Conservation (phyloP, 176 grass and related monocot species). For the Ensete glaucum region DNA sequence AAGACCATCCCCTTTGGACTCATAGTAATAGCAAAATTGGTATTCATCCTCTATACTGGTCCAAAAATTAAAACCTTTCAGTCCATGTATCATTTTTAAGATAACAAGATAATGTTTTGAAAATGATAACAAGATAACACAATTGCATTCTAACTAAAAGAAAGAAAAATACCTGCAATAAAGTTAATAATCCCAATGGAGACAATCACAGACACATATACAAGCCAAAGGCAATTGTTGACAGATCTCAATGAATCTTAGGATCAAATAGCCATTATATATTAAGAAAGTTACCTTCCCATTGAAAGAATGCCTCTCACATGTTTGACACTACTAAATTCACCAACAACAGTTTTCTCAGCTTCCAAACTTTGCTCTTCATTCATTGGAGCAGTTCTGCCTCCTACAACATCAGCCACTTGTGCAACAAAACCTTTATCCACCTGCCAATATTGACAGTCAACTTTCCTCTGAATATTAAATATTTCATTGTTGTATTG, state of each 20-base stretch:
- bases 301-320: slow-evolving; percentile 92
- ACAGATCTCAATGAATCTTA: background rate
- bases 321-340: slow-evolving; percentile 96
- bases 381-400: slow-evolving; percentile 80
- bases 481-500: background rate
- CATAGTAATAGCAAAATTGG: background rate
- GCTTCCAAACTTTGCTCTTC: slow-evolving; percentile 53
- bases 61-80: background rate
- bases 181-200: background rate
- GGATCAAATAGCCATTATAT: background rate
- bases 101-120: background rate
- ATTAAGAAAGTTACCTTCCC: slow-evolving; percentile 54
- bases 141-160: background rate
- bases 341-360: slow-evolving; percentile 78
- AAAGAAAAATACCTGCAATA: background rate
- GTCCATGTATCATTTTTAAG: background rate
- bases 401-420: slow-evolving; percentile 72
- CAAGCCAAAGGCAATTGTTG: too few species aligned
- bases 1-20: background rate
- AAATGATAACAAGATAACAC: background rate
- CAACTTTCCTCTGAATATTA: background rate
- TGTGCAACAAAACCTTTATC: slow-evolving; percentile 97
- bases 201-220: too few species aligned
- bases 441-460: slow-evolving; percentile 34
- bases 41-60: background rate